A percentile compares a stretch with the other conserved stretches of the same genome.
These are phyloP conservation scores for Citrullus amarus DNA, from an alignment of 306 rosid genomes.

Conservation along the genomic window DNA sequence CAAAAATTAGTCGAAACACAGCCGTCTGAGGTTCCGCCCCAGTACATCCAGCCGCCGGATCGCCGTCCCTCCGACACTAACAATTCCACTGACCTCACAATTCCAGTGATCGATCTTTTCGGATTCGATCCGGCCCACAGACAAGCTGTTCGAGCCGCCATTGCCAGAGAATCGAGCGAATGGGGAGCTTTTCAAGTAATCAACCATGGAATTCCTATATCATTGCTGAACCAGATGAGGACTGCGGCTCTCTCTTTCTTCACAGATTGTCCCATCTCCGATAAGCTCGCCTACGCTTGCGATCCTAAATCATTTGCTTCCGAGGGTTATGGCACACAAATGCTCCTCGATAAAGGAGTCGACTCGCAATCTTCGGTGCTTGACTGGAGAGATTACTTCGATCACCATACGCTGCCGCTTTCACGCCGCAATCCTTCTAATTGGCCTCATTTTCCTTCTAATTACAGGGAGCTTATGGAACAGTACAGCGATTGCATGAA, in stretches of 20 bases:
- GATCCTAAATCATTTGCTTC: slow-evolving; percentile 40
- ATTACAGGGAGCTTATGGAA: slow-evolving; percentile 32
- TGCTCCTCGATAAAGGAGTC: slow-evolving; percentile 32
- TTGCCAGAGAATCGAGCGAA: slow-evolving; percentile 42
- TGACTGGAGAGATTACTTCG: slow-evolving; percentile 94
- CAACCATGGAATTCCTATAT: slow-evolving; percentile 50
- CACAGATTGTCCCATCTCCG: slow-evolving; percentile 29
- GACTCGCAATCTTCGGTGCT: slow-evolving; percentile 11
- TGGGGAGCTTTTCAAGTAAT: slow-evolving; percentile 89
- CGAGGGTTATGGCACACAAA: slow-evolving; percentile 82
- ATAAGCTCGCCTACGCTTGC: slow-evolving; percentile 58
- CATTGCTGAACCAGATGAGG: slow-evolving; percentile 30
- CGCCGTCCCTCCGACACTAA: slow-evolving; percentile 10
- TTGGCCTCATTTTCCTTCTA: slow-evolving; percentile 58
- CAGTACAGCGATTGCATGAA: slow-evolving; percentile 46
- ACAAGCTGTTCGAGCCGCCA: slow-evolving; percentile 20
- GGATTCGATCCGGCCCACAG: slow-evolving; percentile 29
- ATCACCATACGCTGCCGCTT: slow-evolving; percentile 78
- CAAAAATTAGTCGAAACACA: slow-evolving; percentile 46
- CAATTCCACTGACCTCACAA: background rate
- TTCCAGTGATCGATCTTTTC: slow-evolving; percentile 41
- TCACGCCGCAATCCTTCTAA: slow-evolving; percentile 59
- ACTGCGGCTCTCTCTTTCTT: slow-evolving; percentile 53
- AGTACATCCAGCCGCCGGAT: slow-evolving; percentile 47
- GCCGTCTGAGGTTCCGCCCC: slow-evolving; percentile 43